Evolutionary conservation across 768 basidiomycete genomes (phyloP), one percentile per base, ranked within the genome.

Genomic region (Macrolepiota fuliginosa): DNA sequence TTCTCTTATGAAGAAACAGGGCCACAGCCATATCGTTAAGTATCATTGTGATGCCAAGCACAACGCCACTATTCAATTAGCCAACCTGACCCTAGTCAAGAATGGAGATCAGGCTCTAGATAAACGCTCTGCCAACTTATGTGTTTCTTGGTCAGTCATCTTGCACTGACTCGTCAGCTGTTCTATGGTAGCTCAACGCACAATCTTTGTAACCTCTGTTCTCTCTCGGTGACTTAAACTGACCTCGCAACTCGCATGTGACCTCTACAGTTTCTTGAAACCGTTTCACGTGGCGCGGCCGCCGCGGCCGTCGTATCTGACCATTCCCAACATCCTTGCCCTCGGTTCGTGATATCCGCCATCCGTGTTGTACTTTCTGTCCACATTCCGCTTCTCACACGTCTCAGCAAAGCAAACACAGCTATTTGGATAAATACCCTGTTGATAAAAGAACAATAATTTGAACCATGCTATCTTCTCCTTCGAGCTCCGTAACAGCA

Each of bases 321-420:
- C 25, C 27, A 63, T 54, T 4, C 49, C 35, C 29, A 37, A 22
- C 22, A 60, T 56, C 53, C 56, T 63, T 35, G 24, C 46, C 29
- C 39, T 24, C 10, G 59, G 53, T 39, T 51, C 37, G 13, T 52
- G 22, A 19, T 61, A 61, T 36, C 61, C 59, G 15, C 56, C 59
- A 24, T 64, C 47, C 19, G 42, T 61, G 15, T 25, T 51, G 40
- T 52, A 40, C 4, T 36, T 39, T n/a, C 64, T 64, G 13, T 50
- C 27, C 7, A 24, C 11, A 17, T 25, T 55, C 22, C 58, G 52
- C 63, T 60, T 73, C 13, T 77, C 77, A 19, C 66, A 70, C 1
- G 63, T 75, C 1, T 76, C 75, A 2, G 76, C 76, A 58, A 81
- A 61, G 58, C 80, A 81, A 0, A 71, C 78, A 17, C 76, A 72